These are phyloP conservation scores for Panaeolus papilionaceus DNA, from an alignment of 768 basidiomycete species.

Conservation along the genomic window DNA sequence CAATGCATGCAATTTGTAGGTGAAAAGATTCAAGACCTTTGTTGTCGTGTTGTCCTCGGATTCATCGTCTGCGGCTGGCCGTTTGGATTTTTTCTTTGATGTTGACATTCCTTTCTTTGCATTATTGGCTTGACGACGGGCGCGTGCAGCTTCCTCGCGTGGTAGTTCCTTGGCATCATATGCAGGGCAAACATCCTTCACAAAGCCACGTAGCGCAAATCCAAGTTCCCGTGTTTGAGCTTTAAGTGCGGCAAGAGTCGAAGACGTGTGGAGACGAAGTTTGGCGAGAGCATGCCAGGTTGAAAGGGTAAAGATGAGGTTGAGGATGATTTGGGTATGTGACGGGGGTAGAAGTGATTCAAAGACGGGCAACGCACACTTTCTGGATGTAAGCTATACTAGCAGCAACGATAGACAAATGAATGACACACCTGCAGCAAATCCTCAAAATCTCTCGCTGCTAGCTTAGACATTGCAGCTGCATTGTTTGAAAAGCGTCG, in stretches of 20 bases:
- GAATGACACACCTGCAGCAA: constrained; percentile 37
- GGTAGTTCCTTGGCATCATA: constrained; percentile 37
- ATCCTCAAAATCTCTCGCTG: constrained; percentile 43
- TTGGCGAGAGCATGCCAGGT: constrained; percentile 40
- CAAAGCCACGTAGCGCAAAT: constrained; percentile 28
- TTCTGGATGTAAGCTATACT: too few species aligned
- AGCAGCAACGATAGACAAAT: too few species aligned
- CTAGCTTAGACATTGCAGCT: constrained; percentile 35
- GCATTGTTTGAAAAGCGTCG: constrained; percentile 36
- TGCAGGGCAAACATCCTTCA: constrained; percentile 23
- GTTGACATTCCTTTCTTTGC: constrained; percentile 18
- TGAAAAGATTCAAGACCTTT: constrained; percentile 25
- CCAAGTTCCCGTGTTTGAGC: constrained; percentile 29
- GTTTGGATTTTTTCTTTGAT: too few species aligned
- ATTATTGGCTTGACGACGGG: constrained; percentile 16
- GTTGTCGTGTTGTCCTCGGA: not conserved
- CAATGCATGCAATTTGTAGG: constrained; percentile 45
- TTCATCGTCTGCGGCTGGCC: too few species aligned
- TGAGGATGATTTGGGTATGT: constrained; percentile 24
- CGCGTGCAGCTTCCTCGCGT: constrained; percentile 30
- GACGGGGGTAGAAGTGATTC: constrained; percentile 18
- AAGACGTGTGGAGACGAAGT: constrained; percentile 33
- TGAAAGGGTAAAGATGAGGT: constrained; percentile 32
- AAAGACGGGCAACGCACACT: constrained; percentile 26
- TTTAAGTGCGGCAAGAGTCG: constrained; percentile 22